Base-by-base conservation (phyloP, 345 rosid genomes). In the Cardamine chenopodiifolia region DNA sequence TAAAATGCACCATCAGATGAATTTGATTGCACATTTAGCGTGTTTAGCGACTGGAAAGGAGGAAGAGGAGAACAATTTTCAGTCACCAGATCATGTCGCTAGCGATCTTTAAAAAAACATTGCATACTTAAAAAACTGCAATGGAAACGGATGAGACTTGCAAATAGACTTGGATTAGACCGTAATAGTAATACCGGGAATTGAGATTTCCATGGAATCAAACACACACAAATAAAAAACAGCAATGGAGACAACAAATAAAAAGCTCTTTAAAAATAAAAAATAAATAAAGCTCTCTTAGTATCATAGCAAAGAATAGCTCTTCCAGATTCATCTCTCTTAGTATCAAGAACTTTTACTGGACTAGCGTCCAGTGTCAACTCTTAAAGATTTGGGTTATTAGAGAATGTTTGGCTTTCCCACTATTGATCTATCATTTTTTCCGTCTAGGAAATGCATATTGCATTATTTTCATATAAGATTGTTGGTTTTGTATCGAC, bases 231-330 rank as follows among this genome's bases (percentile, higher is more conserved):
- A 12, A 7, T 20, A 22, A 13, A 31, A 7, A 31, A 31, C 34
- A 31, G 34, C 34, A 31, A 31, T 31, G 34, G 34, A 31, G 34
- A 31, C 34, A 31, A 31, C 34, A 31, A 34, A 34, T 34, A 3
- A 12, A 4, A 65, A 89, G 96, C 97, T 86, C 50, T 81, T 73
- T 72, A 56, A 91, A 88, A 14, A 82, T 77, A 6, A 94, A n/a
- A n/a, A n/a, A n/a, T n/a, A n/a, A n/a, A n/a, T n/a, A n/a, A n/a
- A n/a, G n/a, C 87, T 74, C 73, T 88, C 92, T 90, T 96, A 40
- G 87, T 88, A 78, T 91, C 98, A 78, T 91, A 82, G 4, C 98
- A 94, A 8, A 91, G 3, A 9, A 66, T 5, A 49, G 81, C 86
- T 65, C 23, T 81, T 9, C 80, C 86, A 47, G 39, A 62, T 79